Evolutionary conservation across 345 rosid species (phyloP), one percentile per base, ranked within the genome.

Genomic region (Lumnitzera racemosa): DNA sequence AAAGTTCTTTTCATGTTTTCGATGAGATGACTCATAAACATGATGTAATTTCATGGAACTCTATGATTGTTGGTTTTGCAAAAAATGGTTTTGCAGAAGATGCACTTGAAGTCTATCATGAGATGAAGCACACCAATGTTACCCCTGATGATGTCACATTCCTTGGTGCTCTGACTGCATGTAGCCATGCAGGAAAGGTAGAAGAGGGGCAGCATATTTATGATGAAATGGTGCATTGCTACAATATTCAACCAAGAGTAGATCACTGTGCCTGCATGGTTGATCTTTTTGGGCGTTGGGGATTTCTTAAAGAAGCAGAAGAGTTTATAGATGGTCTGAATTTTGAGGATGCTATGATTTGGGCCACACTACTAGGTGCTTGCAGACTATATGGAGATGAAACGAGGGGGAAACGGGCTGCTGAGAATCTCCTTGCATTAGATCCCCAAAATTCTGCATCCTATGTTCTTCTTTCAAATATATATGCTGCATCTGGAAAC

Each of bases 211-310:
- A 77, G 25, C 66, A 57, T 62, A 76, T 89, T 46, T 91, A 81
- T 68, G 76, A 89, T 31, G 71, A 69, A 57, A 91, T 91, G 96
- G 74, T 78, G 61, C 70, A 73, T 67, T 76, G 58, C 65, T 83
- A 78, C 54, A 70, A 78, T 56, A 85, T 86, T 70, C 74, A 72
- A 62, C 85, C 96, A 5, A 83, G 91, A 67, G 82, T 74, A 23
- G 96, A 83, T 72, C 98, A 89, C 41, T 81, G 76, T 70, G 95
- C 96, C 57, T 89, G 96, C 73, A 78, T 89, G 83, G 86, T 89
- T 67, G 98, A 91, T 87, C 95, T 91, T 82, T 82, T 89, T 51
- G 96, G 96, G 17, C 81, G 94, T 59, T 89, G 96, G 86, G 96
- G 96, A 11, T 78, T 76, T 72, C 88, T 92, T 55, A 61, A 80